Evolutionary conservation across 352 stramenopile species (phyloP).

Genomic region (Globisporangium abappressorium): DNA sequence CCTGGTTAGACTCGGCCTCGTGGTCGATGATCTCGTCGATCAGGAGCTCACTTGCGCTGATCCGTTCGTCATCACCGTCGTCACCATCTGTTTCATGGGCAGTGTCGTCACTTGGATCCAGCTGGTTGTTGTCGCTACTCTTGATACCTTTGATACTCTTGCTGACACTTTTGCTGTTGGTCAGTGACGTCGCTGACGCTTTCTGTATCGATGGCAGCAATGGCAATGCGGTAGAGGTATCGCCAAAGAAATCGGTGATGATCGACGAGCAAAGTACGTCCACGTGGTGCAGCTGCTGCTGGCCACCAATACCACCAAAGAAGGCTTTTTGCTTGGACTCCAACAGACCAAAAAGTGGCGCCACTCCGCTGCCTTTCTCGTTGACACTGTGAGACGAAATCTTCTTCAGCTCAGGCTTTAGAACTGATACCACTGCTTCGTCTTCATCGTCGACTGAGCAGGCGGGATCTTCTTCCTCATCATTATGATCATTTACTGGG

Average conservation of each 20-base stretch:
- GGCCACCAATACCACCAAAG: neutral
- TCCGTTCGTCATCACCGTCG: neutral
- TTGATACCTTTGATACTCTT: neutral
- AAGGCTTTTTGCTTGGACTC: neutral
- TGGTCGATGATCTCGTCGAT: constrained; percentile 17
- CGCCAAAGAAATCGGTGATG: constrained; percentile 37
- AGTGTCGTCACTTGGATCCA: constrained; percentile 5
- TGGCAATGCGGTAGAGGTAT: neutral
- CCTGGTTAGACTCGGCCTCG: constrained; percentile 13
- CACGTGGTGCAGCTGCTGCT: constrained; percentile 19
- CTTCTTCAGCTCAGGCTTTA: neutral
- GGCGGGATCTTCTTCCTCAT: constrained; percentile 8
- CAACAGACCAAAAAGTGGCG: neutral
- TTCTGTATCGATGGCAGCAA: neutral
- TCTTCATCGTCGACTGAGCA: constrained; percentile 4
- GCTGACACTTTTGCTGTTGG: neutral
- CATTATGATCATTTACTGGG: neutral
- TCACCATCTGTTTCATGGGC: neutral
- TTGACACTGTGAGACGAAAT: neutral
- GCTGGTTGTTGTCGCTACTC: constrained; percentile 11
- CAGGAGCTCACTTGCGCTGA: constrained; percentile 1
- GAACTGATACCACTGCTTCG: too few relatives aligned
- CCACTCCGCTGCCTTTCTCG: neutral
- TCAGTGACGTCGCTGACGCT: neutral
- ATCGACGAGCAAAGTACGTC: constrained; percentile 47